Evolutionary conservation across 2,329 filamentous ascomycete genomes (phyloP), one percentile per base, ranked within the genome.

Genomic region (Cordyceps cateniannulata): DNA sequence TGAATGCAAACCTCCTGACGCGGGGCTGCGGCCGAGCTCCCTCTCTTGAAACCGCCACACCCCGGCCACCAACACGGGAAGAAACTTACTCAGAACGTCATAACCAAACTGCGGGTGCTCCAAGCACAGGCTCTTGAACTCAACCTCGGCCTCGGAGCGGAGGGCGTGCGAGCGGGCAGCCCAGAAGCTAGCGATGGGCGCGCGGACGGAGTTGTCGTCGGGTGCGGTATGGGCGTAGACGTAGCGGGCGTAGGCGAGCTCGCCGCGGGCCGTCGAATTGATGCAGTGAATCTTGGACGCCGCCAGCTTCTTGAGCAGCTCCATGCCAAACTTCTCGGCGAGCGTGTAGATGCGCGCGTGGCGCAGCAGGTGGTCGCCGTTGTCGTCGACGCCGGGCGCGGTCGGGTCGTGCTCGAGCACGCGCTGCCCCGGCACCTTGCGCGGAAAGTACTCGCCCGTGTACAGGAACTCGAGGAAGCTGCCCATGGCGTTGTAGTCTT

Each of bases 211-310:
- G 14, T 75, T 77, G 73, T 96, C 91, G 63, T 89, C 85, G 53
- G 80, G 75, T 59, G 76, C 74, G 12, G 90, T 95, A 75, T 91
- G 85, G 63, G 85, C 85, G 78, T 96, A 96, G 35, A 96, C 89
- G 76, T 92, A 97, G 72, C 91, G 86, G 9, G 93, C 93, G 74
- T 96, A 97, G 27, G 87, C 85, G 70, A 97, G 93, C 79, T 97
- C 93, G 73, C 91, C 93, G 76, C 88, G 88, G 40, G 91, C 91
- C 0, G 90, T 96, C 49, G 88, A 91, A 70, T 92, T 88, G 69
- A 96, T 89, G 72, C 90, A 90, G 79, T 96, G 91, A 69, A 97
- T 96, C 80, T 97, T 97, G 71, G 85, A 86, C 71, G 90, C 90
- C 2, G 92, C 88, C 29, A 96, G 85, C 20, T 81, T 84, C 74